Evolutionary conservation across 2,329 filamentous ascomycete genomes (phyloP), one percentile per base, ranked within the genome.

Genomic region (Trichothecium roseum): DNA sequence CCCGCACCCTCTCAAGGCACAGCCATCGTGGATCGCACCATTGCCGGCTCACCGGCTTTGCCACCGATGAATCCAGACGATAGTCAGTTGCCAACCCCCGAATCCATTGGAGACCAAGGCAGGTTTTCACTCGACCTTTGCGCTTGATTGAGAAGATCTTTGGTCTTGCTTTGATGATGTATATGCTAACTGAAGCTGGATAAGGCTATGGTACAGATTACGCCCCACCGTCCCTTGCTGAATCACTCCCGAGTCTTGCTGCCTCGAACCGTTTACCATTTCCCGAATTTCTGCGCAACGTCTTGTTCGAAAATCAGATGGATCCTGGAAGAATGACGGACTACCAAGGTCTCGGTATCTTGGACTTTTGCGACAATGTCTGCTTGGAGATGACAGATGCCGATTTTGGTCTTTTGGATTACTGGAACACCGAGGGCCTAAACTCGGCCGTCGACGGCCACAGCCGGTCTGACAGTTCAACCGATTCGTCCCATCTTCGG

Each of bases 341-440:
- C 4, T 33, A 33, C 4, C 63, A 64, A 37, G 62, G 60, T 1
- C 52, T 66, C 12, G 57, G 57, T 14, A 59, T 71, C 4, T 49
- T 72, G 7, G 61, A 72, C 42, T 71, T 71, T 42, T 69, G 65
- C 40, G 60, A 66, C 35, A 59, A 72, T 38, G 54, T 52, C 32
- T 68, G 62, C 37, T 51, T 72, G 20, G 68, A 72, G 32, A 55
- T 73, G 16, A 69, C 63, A 9, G 68, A 72, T 13, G 52, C 66
- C 20, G 68, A 73, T 43, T 72, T 71, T 47, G 63, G 63, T 1
- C 51, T 72, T 5, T 45, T 73, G 12, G 63, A 69, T 39, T 53
- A 64, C 39, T 71, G 67, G 61, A 68, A 66, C 40, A 38, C 64
- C 9, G 64, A 66, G 20, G 52, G 52, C 4, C 14, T 20, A 12